Percentiles rank a stretch among this genome's conserved stretches.
These are phyloP conservation scores for Periconia sp. DNA, from an alignment of 2,329 filamentous ascomycete genomes.

Conservation along the genomic window DNA sequence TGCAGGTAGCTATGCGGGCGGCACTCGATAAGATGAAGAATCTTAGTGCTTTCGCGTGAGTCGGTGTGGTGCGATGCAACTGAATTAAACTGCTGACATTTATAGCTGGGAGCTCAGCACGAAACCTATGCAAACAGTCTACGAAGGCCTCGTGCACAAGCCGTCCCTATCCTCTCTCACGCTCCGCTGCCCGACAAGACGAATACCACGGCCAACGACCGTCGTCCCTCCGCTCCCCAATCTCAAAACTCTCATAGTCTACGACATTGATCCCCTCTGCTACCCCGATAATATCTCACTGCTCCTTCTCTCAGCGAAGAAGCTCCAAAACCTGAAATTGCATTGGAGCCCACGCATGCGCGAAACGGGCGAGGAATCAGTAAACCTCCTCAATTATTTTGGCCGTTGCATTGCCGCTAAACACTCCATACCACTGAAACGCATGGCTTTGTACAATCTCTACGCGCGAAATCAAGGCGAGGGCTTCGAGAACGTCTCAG, in stretches of 20 bases:
- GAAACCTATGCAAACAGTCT: slow-evolving; percentile 65
- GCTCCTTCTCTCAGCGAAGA: slow-evolving; percentile 60
- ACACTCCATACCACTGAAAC: slow-evolving; percentile 55
- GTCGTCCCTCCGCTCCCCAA: slow-evolving; percentile 64
- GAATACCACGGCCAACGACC: slow-evolving; percentile 63
- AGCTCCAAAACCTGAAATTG: slow-evolving; percentile 61
- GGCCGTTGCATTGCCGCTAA: slow-evolving; percentile 58
- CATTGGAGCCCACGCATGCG: slow-evolving; percentile 70
- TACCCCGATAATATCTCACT: slow-evolving; percentile 68
- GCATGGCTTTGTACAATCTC: slow-evolving; percentile 63
- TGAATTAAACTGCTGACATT: slow-evolving; percentile 20
- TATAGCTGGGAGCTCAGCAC: slow-evolving; percentile 65
- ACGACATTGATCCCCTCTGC: slow-evolving; percentile 68
- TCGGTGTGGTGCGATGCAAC: slow-evolving; percentile 1
- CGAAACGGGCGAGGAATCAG: slow-evolving; percentile 62
- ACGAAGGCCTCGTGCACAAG: slow-evolving; percentile 60
- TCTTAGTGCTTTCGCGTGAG: slow-evolving; percentile 59
- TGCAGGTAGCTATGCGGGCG: slow-evolving; percentile 65
- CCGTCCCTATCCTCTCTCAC: slow-evolving; percentile 60
- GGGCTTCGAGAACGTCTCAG: slow-evolving; percentile 53
- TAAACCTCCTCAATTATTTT: slow-evolving; percentile 62
- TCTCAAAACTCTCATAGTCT: slow-evolving; percentile 59
- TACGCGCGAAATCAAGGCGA: slow-evolving; percentile 58
- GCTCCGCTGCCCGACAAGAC: slow-evolving; percentile 61
- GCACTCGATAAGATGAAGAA: slow-evolving; percentile 65